A percentile compares a stretch with the other conserved stretches of the same genome.
phyloP scores from a whole-genome alignment of 2,329 filamentous ascomycete genomes.

The Exophiala sp. region DNA sequence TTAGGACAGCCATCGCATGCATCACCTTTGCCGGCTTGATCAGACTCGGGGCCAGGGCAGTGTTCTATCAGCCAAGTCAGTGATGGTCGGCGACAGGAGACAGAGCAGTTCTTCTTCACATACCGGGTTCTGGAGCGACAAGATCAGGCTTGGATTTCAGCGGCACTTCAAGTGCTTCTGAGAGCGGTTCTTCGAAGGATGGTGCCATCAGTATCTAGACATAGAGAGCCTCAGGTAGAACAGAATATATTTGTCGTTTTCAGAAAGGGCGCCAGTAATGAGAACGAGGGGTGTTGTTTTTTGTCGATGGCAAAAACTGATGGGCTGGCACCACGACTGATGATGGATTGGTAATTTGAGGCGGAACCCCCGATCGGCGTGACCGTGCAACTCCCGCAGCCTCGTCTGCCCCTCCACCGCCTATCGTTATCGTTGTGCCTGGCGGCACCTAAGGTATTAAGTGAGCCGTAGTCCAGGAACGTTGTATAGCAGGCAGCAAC shows the following conservation, averaged over 20 bases:
- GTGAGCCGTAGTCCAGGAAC: too few species aligned
- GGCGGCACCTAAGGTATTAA: too few species aligned
- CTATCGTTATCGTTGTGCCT: not conserved
- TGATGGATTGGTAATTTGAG: slow-evolving; percentile 12
- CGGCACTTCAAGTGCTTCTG: slow-evolving; percentile 68
- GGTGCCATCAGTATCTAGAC: slow-evolving; percentile 61
- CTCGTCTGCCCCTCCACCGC: slow-evolving; percentile 2
- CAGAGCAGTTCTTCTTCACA: slow-evolving; percentile 13
- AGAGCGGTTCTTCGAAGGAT: slow-evolving; percentile 66
- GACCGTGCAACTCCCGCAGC: not conserved
- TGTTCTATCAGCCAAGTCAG: slow-evolving; percentile 54
- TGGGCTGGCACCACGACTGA: too few species aligned
- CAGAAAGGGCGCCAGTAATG: too few species aligned
- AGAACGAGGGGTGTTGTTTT: too few species aligned
- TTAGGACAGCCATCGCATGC: slow-evolving; percentile 94
- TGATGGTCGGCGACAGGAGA: not conserved
- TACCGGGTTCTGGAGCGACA: slow-evolving; percentile 81
- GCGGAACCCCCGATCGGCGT: slow-evolving; percentile 5
- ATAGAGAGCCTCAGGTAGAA: not conserved
- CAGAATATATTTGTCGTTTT: too few species aligned
- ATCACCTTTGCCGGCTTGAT: slow-evolving; percentile 58
- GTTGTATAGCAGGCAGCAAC: too few species aligned
- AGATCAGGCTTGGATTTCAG: slow-evolving; percentile 74
- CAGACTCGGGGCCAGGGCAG: slow-evolving; percentile 70
- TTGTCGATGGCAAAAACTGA: not conserved